A percentile compares a stretch with the other conserved stretches of the same genome.
phyloP scores from a whole-genome alignment of 345 rosid species.

The Salix udensis region DNA sequence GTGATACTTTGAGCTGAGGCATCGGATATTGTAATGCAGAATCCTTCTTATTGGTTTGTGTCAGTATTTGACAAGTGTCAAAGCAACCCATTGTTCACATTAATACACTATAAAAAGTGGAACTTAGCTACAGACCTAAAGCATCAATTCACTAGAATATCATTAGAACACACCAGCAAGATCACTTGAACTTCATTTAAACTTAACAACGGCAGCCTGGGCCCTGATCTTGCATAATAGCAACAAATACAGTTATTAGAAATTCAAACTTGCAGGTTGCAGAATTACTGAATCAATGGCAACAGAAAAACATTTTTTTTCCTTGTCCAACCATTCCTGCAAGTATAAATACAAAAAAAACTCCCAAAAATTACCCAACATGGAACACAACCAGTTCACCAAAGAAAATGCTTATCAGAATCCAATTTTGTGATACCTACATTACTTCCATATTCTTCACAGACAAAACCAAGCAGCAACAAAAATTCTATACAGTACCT shows the following conservation, averaged over 20 bases:
- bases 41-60: background rate
- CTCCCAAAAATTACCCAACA: background rate
- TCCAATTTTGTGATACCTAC: background rate
- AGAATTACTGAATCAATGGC: constrained; percentile 77
- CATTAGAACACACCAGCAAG: background rate
- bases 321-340: constrained; percentile 63
- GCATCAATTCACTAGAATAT: background rate
- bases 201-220: background rate
- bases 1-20: background rate
- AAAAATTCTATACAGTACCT: constrained; percentile 33
- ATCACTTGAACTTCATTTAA: constrained; percentile 1
- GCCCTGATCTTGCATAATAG: background rate
- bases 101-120: background rate
- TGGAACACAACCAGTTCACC: background rate
- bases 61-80: background rate
- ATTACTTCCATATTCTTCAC: background rate
- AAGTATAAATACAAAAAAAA: constrained; percentile 17
- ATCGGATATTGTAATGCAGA: background rate
- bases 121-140: background rate
- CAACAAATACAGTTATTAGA: background rate
- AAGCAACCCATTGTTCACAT: background rate
- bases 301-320: constrained; percentile 55
- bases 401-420: background rate
- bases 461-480: background rate
- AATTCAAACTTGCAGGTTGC: constrained; percentile 7